Base-by-base conservation (phyloP, 345 rosid species). In the Brassica incana region DNA sequence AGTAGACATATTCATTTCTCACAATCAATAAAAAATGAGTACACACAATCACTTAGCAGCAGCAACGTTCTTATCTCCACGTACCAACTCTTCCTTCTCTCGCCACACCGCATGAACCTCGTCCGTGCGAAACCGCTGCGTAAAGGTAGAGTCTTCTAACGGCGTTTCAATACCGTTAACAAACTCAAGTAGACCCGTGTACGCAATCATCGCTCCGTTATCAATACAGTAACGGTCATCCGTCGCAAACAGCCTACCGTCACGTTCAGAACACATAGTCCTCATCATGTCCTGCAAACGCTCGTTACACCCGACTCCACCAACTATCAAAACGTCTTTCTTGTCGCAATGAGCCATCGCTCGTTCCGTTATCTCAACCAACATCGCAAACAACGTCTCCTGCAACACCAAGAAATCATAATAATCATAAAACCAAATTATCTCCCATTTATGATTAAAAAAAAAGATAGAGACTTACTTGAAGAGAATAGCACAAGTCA, bases 201-300 rank as follows among this genome's bases (percentile, higher is more conserved):
- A 95, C n/a, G 99, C 98, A 65, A 95, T 95, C 99, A 95, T 95
- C 2, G 98, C 99, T 69, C 99, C 99, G 4, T 95, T 93, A 83
- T 93, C 99, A 0, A 95, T 63, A 74, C 99, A 95, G 77, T 95
- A 95, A 77, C 98, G 82, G 3, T 93, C 99, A 56, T 95, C 97
- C 0, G 99, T 95, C 0, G 99, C 98, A 82, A 87, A 95, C 58
- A 95, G 78, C 36, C 54, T 88, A 16, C 97, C 97, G 0, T 93
- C 97, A 11, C 98, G 87, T 79, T 93, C 98, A 0, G 85, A 81
- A 54, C 99, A 95, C 99, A 95, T 95, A n/a, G 20, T 88, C 86
- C 90, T 88, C 98, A 93, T 95, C 99, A 95, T 95, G 70, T 88
- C 97, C 65, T 93, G 99, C 83, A 95, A 85, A 1, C 97, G 90